Conservation (phyloP, 176 grass and related monocot species). For the Eleusine coracana region DNA sequence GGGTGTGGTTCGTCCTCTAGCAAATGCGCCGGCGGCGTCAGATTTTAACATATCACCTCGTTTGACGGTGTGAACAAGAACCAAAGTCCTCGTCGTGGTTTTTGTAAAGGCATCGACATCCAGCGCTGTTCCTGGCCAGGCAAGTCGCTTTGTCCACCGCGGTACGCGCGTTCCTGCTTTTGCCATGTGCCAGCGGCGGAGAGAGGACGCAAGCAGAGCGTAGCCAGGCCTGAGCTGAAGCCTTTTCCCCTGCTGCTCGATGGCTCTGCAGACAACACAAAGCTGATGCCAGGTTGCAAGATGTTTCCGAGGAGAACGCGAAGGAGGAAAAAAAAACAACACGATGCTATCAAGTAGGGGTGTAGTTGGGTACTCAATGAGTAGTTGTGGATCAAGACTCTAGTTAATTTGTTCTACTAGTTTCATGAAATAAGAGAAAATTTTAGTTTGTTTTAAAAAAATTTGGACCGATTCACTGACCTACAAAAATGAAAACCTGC, state of each 20-base stretch:
- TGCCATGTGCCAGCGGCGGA: constrained; percentile 6
- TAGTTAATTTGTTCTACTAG: too few species aligned
- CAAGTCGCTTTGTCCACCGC: not conserved
- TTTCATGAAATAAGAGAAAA: too few species aligned
- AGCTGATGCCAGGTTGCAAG: constrained; percentile 22
- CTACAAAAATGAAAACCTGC: too few species aligned
- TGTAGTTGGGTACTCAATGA: too few species aligned
- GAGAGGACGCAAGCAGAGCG: not conserved
- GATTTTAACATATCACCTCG: not conserved
- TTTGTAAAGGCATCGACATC: not conserved
- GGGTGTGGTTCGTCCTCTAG: too few species aligned
- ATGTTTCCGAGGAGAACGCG: not conserved
- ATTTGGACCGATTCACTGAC: too few species aligned
- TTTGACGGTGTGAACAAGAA: constrained; percentile 26
- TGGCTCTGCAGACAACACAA: not conserved
- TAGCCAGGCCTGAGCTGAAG: not conserved
- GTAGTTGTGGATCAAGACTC: too few species aligned
- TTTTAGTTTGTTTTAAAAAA: too few species aligned
- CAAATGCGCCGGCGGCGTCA: not conserved
- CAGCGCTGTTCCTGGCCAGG: not conserved
- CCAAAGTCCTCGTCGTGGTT: not conserved
- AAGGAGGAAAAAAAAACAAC: not conserved
- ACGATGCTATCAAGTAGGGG: not conserved
- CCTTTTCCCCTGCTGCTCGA: not conserved
- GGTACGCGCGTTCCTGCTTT: constrained; percentile 28